phyloP scores from a whole-genome alignment of 306 rosid genomes.

The Vigna radiata region DNA sequence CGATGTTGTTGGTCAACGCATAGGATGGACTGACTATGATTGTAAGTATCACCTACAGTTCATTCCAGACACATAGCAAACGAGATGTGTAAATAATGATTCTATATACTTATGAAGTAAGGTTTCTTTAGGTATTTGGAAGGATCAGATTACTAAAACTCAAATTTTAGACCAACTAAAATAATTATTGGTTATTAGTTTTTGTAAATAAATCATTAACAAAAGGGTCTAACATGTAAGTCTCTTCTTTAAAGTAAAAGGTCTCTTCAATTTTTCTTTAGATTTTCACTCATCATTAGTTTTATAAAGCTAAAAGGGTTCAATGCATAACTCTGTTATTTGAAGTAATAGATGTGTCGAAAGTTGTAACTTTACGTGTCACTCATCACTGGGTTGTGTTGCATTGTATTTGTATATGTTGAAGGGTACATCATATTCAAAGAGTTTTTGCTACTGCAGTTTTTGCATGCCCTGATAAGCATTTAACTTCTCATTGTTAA shows the following conservation, averaged over 20 bases:
- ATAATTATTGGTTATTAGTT: neutral
- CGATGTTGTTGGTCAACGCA: slow-evolving; percentile 77
- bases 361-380: neutral
- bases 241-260: no score
- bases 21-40: slow-evolving; percentile 92
- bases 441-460: neutral
- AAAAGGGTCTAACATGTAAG: no score
- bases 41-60: slow-evolving; percentile 66
- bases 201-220: neutral
- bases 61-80: neutral
- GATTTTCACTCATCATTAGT: neutral
- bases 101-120: neutral
- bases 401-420: neutral
- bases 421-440: slow-evolving; percentile 20
- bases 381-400: neutral
- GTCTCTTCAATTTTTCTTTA: no score
- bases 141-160: neutral
- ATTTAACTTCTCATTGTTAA: no score
- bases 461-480: neutral
- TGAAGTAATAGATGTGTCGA: no score
- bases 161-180: neutral
- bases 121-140: neutral
- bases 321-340: neutral
- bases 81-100: neutral
- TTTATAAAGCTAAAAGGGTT: neutral